Percentiles rank a stretch among this genome's conserved stretches.
Evolutionary conservation across 257 asterid species (phyloP).

Genomic region (Agastache rugosa): DNA sequence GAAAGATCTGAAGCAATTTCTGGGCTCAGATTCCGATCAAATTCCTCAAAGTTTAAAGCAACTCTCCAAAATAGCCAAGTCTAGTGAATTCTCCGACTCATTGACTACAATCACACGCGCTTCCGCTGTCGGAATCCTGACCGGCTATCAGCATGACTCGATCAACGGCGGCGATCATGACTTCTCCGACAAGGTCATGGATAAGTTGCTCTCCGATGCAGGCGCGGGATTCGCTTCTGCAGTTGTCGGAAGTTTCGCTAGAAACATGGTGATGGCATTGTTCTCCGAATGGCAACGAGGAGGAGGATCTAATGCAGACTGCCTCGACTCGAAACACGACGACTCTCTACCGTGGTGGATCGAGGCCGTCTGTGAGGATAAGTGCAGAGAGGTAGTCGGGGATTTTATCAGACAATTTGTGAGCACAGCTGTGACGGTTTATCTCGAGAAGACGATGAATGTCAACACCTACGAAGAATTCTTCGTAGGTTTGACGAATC

Average conservation of each 20-base stretch:
- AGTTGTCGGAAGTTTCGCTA: slow-evolving; percentile 70
- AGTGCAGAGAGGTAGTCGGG: slow-evolving; percentile 60
- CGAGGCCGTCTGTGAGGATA: slow-evolving; percentile 51
- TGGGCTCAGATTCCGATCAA: slow-evolving; percentile 64
- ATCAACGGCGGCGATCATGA: slow-evolving; percentile 22
- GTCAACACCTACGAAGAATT: slow-evolving; percentile 63
- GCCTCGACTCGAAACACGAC: background rate
- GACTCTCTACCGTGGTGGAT: slow-evolving; percentile 44
- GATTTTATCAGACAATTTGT: slow-evolving; percentile 56
- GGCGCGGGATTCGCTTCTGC: slow-evolving; percentile 79
- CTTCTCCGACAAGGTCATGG: slow-evolving; percentile 46
- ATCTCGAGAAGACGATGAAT: slow-evolving; percentile 65
- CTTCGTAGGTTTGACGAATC: slow-evolving; percentile 71
- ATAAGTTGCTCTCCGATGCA: slow-evolving; percentile 59
- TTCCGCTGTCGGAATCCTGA: slow-evolving; percentile 59
- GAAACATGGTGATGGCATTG: slow-evolving; percentile 56
- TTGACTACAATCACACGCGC: slow-evolving; percentile 51
- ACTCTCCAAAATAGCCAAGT: slow-evolving; percentile 59
- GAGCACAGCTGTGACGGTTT: slow-evolving; percentile 71
- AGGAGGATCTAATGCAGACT: background rate
- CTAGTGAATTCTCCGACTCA: slow-evolving; percentile 58
- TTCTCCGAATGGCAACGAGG: slow-evolving; percentile 36
- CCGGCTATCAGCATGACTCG: slow-evolving; percentile 42
- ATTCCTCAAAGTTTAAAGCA: slow-evolving; percentile 77
- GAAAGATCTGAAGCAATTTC: slow-evolving; percentile 59